Evolutionary conservation across 1,284 basidiomycete species (phyloP).

Genomic region (Naganishia sp.): DNA sequence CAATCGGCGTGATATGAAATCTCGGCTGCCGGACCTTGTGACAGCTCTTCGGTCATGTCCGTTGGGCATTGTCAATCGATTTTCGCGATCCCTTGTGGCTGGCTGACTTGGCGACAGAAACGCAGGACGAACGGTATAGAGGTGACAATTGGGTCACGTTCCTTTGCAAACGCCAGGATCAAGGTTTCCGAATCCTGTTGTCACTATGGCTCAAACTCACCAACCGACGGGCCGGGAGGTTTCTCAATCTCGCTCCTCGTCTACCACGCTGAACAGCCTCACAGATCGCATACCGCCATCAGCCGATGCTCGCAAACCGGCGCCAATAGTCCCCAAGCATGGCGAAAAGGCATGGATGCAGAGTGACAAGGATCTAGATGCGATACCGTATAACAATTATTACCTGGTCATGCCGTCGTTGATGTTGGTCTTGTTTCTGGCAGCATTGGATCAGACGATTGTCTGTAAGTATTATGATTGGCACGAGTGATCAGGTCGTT

Average conservation of each 20-base stretch:
- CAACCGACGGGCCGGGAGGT: not conserved
- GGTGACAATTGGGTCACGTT: too few species aligned
- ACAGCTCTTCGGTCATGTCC: not conserved
- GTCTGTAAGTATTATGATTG: constrained; percentile 12
- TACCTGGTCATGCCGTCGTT: constrained; percentile 31
- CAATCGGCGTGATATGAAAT: not conserved
- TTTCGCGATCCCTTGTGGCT: not conserved
- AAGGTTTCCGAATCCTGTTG: too few species aligned
- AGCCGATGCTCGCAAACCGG: not conserved
- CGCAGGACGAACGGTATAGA: too few species aligned
- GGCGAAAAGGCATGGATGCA: constrained; percentile 29
- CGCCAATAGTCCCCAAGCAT: not conserved
- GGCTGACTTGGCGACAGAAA: not conserved
- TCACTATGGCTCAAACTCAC: not conserved
- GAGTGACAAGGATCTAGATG: constrained; percentile 28
- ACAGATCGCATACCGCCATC: constrained; percentile 4
- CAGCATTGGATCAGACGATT: constrained; percentile 34
- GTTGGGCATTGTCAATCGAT: constrained; percentile 10
- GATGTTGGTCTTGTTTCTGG: constrained; percentile 31
- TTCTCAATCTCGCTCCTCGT: not conserved
- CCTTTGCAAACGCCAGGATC: too few species aligned
- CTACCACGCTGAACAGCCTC: constrained; percentile 7
- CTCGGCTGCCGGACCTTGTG: not conserved
- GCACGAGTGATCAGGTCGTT: not conserved
- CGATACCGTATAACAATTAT: constrained; percentile 31